Evolutionary conservation across 2,329 filamentous ascomycete species (phyloP).

Genomic region (Arthrobotrys entomopaga): DNA sequence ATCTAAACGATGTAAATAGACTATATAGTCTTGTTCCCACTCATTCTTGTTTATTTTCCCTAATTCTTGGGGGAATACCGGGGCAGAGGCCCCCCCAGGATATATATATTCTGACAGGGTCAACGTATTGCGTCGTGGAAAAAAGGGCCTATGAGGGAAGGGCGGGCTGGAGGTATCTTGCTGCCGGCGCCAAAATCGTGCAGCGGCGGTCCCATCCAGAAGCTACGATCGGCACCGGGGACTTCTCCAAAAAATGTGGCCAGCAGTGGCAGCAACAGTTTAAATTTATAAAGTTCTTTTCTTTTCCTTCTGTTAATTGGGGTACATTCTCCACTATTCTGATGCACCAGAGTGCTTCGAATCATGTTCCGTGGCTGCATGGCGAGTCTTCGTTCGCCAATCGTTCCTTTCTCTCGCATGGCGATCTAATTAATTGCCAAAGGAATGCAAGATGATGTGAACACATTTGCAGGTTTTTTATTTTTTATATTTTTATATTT

Average conservation of each 20-base stretch:
- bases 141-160: constrained; percentile 10
- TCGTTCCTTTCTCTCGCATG: constrained; percentile 54
- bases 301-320: constrained; percentile 46
- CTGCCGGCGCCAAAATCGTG: constrained; percentile 53
- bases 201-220: constrained; percentile 47
- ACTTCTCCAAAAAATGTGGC: constrained; percentile 33
- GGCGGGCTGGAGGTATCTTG: constrained; percentile 34
- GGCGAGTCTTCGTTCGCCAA: constrained; percentile 53
- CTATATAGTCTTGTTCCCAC: neutral
- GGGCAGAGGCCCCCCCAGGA: constrained; percentile 16
- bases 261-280: neutral
- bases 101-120: neutral
- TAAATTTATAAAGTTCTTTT: constrained; percentile 26
- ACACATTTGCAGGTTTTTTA: constrained; percentile 38
- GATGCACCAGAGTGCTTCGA: constrained; percentile 55
- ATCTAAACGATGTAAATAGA: neutral
- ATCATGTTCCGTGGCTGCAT: constrained; percentile 56
- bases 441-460: constrained; percentile 55
- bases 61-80: constrained; percentile 16
- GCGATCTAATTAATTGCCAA: constrained; percentile 55
- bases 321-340: constrained; percentile 48
- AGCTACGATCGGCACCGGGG: constrained; percentile 52
- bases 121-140: constrained; percentile 17
- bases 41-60: neutral
- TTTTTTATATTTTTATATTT: constrained; percentile 11